Conservation (phyloP, 257 asterid genomes). For the Solanum chiquidenum region DNA sequence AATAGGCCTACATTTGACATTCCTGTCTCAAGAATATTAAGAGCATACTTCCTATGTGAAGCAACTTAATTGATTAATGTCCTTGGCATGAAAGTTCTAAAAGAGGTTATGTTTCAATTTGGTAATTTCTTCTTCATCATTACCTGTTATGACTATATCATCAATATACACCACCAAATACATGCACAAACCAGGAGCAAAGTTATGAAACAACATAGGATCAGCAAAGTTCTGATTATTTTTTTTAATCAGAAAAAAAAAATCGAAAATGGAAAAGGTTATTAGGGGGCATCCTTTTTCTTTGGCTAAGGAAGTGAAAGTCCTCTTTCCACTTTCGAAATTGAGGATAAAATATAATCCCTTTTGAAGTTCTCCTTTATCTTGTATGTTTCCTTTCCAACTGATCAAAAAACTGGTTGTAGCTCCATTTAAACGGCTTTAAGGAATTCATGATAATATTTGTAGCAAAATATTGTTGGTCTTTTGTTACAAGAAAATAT, state of each 20-base stretch:
- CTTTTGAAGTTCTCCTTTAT: not conserved
- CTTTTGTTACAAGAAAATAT: not conserved
- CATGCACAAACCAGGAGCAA: not conserved
- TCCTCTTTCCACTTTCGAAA: not conserved
- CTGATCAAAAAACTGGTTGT: not conserved
- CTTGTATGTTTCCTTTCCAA: not conserved
- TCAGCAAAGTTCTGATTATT: not conserved
- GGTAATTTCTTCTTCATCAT: not conserved
- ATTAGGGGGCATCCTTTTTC: not conserved
- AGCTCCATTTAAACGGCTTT: not conserved
- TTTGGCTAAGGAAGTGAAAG: not conserved
- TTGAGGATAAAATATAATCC: not conserved
- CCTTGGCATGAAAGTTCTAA: not conserved
- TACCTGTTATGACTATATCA: not conserved
- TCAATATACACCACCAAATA: not conserved
- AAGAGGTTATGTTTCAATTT: not conserved
- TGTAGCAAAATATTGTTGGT: not conserved
- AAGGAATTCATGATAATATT: not conserved
- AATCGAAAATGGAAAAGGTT: not conserved
- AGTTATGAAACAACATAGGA: not conserved
- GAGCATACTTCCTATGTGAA: not conserved
- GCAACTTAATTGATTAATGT: not conserved
- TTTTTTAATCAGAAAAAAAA: not conserved
- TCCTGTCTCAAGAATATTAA: not conserved
- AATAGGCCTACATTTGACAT: not conserved